phyloP scores from a whole-genome alignment of 2,329 filamentous ascomycete species.

The Fusarium succisae region DNA sequence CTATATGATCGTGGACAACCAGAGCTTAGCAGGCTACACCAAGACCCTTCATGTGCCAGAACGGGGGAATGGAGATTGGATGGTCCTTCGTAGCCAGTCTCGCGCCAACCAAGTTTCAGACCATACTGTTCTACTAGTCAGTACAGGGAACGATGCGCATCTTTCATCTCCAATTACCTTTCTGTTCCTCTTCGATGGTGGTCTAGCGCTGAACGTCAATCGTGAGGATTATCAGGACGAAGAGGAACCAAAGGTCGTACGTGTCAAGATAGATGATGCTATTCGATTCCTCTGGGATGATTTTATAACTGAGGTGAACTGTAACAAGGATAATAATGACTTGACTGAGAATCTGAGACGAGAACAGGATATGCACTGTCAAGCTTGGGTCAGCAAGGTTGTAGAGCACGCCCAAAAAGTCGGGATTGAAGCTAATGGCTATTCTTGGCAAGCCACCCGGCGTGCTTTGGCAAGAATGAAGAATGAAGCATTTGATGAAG shows the following conservation, averaged over 20 bases:
- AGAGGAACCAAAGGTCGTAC: background rate
- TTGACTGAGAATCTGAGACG: background rate
- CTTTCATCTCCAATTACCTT: background rate
- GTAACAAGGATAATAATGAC: fast-evolving
- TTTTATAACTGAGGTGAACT: fast-evolving
- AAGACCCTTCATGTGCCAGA: fast-evolving
- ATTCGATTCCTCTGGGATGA: background rate
- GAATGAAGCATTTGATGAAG: background rate
- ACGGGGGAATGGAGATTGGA: background rate
- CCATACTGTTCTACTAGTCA: background rate
- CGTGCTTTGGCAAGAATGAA: background rate
- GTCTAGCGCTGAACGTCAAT: background rate
- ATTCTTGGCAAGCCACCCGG: background rate
- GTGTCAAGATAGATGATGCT: background rate
- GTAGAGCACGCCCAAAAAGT: background rate
- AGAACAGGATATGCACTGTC: background rate
- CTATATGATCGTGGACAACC: background rate
- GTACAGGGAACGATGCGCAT: fast-evolving
- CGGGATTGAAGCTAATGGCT: background rate
- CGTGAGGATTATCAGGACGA: background rate
- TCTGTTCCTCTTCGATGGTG: background rate
- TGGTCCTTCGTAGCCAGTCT: background rate
- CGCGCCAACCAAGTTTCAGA: background rate
- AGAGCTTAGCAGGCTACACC: background rate
- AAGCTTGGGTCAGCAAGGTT: background rate